A percentile compares a stretch with the other conserved stretches of the same genome.
Evolutionary conservation across 129 eudicot species (phyloP).

Genomic region (Oenanthe sinensis): DNA sequence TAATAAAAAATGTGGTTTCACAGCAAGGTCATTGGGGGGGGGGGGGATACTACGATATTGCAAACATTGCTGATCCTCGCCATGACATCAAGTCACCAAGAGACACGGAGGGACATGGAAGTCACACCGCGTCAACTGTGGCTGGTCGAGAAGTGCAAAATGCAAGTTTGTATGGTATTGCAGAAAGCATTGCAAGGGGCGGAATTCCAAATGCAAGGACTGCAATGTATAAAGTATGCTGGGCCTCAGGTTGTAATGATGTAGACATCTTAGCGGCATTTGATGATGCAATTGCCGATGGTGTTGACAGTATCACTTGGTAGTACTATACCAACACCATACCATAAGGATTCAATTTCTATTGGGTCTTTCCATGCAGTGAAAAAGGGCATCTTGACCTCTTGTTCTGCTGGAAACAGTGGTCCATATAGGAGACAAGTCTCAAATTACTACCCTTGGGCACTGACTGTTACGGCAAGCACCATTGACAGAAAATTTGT

Average conservation of each 20-base stretch:
- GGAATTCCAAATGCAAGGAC: constrained; percentile 16
- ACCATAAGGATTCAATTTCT: constrained; percentile 14
- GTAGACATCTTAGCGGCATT: constrained; percentile 24
- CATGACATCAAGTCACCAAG: constrained; percentile 19
- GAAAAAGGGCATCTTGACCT: constrained; percentile 21
- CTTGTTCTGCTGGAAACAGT: constrained; percentile 23
- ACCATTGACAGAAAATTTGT: constrained; percentile 24
- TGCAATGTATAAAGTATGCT: constrained; percentile 27
- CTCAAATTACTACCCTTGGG: constrained; percentile 23
- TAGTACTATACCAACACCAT: not conserved
- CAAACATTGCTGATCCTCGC: not conserved
- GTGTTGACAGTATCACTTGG: constrained; percentile 27
- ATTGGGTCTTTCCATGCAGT: constrained; percentile 29
- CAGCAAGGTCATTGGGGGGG: constrained; percentile 31
- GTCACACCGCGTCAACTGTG: constrained; percentile 26
- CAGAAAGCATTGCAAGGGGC: constrained; percentile 19
- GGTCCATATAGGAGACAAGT: constrained; percentile 17
- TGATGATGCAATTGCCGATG: constrained; percentile 28
- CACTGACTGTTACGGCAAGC: constrained; percentile 29
- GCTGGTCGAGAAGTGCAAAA: constrained; percentile 16
- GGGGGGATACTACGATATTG: constrained; percentile 20
- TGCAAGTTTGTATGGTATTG: constrained; percentile 18
- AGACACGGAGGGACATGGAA: constrained; percentile 25
- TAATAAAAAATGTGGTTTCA: not conserved
- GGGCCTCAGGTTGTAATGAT: constrained; percentile 10